These are phyloP conservation scores for Lepidium africanum DNA, from an alignment of 345 rosid species.

Conservation along the genomic window DNA sequence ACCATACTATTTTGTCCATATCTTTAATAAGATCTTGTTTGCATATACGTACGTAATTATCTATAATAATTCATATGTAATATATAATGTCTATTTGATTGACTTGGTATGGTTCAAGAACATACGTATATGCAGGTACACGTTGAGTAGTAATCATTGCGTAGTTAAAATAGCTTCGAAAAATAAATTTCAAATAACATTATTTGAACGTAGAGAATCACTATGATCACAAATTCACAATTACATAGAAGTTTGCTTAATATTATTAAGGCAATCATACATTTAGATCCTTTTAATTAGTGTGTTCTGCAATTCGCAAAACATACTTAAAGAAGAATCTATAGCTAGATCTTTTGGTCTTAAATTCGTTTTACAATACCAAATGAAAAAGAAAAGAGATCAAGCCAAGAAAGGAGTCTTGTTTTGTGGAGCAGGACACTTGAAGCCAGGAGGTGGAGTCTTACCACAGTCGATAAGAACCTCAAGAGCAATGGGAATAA, in stretches of 20 bases:
- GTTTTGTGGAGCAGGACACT: slow-evolving; percentile 35
- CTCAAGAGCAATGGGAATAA: slow-evolving; percentile 75
- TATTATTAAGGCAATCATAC: not conserved
- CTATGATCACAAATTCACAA: not conserved
- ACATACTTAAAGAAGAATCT: not conserved
- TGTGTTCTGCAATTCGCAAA: not conserved
- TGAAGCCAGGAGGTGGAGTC: slow-evolving; percentile 61
- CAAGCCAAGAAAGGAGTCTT: slow-evolving; percentile 9
- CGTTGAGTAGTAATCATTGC: not conserved
- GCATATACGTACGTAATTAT: too few species aligned
- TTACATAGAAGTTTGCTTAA: not conserved
- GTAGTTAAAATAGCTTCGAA: not conserved
- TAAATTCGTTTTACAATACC: not conserved
- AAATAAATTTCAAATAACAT: not conserved
- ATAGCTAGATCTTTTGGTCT: not conserved
- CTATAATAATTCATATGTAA: not conserved
- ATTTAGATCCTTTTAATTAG: not conserved
- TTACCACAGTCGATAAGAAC: slow-evolving; percentile 81
- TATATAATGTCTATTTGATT: not conserved
- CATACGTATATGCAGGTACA: not conserved
- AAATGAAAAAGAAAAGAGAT: slow-evolving; percentile 1
- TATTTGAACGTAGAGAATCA: slow-evolving; percentile 11
- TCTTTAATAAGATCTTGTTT: too few species aligned
- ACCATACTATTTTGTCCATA: not conserved
- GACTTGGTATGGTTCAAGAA: not conserved